phyloP scores from a whole-genome alignment of 495 filamentous ascomycete genomes.

The Neurospora tetrasperma region DNA sequence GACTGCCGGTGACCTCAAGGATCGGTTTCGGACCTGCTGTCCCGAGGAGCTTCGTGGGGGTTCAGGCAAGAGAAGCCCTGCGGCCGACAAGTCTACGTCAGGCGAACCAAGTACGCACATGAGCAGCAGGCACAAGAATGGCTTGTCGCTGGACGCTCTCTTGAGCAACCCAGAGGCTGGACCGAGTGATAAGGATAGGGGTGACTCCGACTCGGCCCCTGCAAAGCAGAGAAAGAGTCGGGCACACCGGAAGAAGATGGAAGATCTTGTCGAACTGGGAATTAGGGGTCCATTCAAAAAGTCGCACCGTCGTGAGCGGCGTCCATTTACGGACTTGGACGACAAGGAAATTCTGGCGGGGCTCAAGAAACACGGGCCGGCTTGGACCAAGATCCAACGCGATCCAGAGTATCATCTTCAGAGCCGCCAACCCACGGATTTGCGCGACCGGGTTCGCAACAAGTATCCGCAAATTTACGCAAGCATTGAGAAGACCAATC shows the following conservation, averaged over 20 bases:
- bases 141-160: constrained; percentile 37
- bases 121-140: constrained; percentile 21
- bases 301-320: constrained; percentile 42
- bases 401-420: constrained; percentile 57
- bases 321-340: constrained; percentile 63
- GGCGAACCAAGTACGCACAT: constrained; percentile 7
- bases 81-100: not conserved
- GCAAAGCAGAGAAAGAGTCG: constrained; percentile 35
- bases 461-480: constrained; percentile 56
- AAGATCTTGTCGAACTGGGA: constrained; percentile 46
- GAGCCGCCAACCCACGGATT: constrained; percentile 62
- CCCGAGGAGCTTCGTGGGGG: constrained; percentile 43
- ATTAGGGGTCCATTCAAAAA: constrained; percentile 46
- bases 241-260: constrained; percentile 42
- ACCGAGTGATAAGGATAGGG: constrained; percentile 8
- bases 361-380: constrained; percentile 61
- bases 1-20: constrained; percentile 74
- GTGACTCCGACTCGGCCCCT: constrained; percentile 12
- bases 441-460: constrained; percentile 74
- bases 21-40: constrained; percentile 72
- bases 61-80: constrained; percentile 16
- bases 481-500: constrained; percentile 45
- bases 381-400: constrained; percentile 72
- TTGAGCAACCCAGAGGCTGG: constrained; percentile 32
- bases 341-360: constrained; percentile 69